Evolutionary conservation across 1,284 basidiomycete species (phyloP).

Genomic region (Cryptococcus sp.): DNA sequence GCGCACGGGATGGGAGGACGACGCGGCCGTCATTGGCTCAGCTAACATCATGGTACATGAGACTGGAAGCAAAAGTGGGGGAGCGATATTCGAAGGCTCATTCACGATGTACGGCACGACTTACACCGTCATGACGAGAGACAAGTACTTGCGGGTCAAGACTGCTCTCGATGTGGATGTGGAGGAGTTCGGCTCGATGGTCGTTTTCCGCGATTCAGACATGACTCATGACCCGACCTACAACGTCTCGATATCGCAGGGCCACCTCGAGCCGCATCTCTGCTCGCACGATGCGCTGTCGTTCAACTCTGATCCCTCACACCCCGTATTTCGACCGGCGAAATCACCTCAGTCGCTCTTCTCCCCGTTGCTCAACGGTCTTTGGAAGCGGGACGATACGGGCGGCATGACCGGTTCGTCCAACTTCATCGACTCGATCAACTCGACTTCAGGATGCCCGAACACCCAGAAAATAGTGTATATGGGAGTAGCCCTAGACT

Average conservation of each 20-base stretch:
- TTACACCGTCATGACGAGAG: conserved; percentile 73
- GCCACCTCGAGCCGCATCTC: conserved; percentile 12
- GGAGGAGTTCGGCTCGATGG: conserved; percentile 58
- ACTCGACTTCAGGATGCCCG: conserved; percentile 71
- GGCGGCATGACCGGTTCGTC: conserved; percentile 31
- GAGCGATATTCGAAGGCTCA: conserved; percentile 71
- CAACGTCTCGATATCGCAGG: conserved; percentile 16
- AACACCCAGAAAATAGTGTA: conserved; percentile 70
- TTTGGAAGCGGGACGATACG: conserved; percentile 35
- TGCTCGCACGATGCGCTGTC: conserved; percentile 71
- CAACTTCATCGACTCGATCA: conserved; percentile 71
- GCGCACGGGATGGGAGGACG: conserved; percentile 18
- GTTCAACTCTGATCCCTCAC: conserved; percentile 66
- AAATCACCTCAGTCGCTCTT: conserved; percentile 9
- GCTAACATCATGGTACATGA: conserved; percentile 71
- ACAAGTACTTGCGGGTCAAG: conserved; percentile 66
- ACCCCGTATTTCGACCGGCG: conserved; percentile 14
- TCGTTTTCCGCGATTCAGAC: conserved; percentile 64
- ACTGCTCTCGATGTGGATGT: conserved; percentile 62
- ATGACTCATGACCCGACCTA: conserved; percentile 26
- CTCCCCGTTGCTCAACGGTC: background rate
- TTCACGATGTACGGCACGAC: conserved; percentile 68
- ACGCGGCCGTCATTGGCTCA: conserved; percentile 61
- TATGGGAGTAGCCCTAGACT: conserved; percentile 82
- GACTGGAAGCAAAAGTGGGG: conserved; percentile 60